Evolutionary conservation across 139 green algal genomes (phyloP).

Genomic region (Tetradesmus lagerheimii): DNA sequence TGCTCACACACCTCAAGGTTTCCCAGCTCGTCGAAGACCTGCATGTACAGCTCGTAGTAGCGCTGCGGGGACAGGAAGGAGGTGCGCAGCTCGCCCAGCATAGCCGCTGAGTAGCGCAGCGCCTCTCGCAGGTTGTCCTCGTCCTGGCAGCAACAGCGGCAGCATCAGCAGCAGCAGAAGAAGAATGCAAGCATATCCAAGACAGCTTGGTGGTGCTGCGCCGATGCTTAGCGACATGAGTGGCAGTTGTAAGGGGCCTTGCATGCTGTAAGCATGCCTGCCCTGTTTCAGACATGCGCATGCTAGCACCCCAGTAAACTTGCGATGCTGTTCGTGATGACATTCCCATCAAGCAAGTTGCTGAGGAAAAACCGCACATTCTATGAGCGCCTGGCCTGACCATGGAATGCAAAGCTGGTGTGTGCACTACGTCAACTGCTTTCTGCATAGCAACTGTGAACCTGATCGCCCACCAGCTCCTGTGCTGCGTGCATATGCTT

Average conservation of each 20-base stretch:
- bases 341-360: no score
- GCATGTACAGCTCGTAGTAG: conserved; percentile 99
- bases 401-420: no score
- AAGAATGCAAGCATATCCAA: background rate
- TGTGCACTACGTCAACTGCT: background rate
- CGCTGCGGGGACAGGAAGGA: conserved; percentile 91
- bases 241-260: background rate
- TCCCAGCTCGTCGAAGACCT: conserved; percentile 88
- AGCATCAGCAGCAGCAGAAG: background rate
- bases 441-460: background rate
- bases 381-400: no score
- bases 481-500: background rate
- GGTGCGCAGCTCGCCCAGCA: conserved; percentile 97
- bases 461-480: background rate
- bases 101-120: conserved; percentile 87
- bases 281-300: background rate
- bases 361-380: no score
- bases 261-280: background rate
- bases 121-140: conserved; percentile 95
- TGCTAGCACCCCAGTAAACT: background rate
- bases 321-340: no score
- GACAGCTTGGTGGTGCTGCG: background rate
- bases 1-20: conserved; percentile 75
- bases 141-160: conserved; percentile 61
- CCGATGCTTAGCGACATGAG: background rate